Percentiles rank a stretch among this genome's conserved stretches.
These are phyloP conservation scores for Paraphoma chrysanthemicola DNA, from an alignment of 2,329 filamentous ascomycete genomes.

Conservation along the genomic window DNA sequence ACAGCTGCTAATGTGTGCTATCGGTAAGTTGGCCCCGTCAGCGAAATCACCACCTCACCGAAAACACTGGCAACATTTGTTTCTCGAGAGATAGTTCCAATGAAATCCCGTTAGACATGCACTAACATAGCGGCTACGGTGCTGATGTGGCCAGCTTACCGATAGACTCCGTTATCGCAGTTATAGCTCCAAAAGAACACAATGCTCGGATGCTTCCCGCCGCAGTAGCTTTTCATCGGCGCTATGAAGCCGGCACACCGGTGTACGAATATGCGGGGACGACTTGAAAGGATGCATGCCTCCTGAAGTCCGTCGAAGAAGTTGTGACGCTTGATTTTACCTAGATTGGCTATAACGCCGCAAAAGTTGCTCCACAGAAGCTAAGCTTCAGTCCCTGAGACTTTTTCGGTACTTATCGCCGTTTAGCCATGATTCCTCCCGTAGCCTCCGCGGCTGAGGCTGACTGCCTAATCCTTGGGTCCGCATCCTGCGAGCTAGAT, in stretches of 20 bases:
- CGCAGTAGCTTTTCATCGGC: conserved; percentile 3
- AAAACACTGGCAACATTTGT: too few species aligned
- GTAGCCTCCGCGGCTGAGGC: neutral
- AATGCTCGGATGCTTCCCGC: neutral
- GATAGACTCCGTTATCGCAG: neutral
- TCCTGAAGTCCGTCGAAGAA: neutral
- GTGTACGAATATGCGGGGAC: too few species aligned
- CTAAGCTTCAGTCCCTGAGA: neutral
- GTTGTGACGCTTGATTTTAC: neutral
- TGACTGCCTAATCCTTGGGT: neutral
- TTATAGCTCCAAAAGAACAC: neutral
- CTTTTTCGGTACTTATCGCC: neutral
- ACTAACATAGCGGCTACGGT: too few species aligned
- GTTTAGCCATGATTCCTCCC: neutral
- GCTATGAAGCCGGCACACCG: conserved; percentile 2
- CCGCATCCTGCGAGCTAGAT: neutral
- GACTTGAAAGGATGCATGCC: neutral
- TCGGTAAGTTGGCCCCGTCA: too few species aligned
- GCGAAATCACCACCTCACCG: too few species aligned
- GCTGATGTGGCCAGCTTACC: neutral
- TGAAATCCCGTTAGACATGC: too few species aligned
- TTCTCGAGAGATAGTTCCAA: too few species aligned
- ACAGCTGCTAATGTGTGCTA: too few species aligned
- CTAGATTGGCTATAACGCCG: neutral
- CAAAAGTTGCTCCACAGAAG: neutral